Evolutionary conservation across 805 yeast species (phyloP), one percentile per base, ranked within the genome.

Genomic region (Saccharomycopsis guyanensis): DNA sequence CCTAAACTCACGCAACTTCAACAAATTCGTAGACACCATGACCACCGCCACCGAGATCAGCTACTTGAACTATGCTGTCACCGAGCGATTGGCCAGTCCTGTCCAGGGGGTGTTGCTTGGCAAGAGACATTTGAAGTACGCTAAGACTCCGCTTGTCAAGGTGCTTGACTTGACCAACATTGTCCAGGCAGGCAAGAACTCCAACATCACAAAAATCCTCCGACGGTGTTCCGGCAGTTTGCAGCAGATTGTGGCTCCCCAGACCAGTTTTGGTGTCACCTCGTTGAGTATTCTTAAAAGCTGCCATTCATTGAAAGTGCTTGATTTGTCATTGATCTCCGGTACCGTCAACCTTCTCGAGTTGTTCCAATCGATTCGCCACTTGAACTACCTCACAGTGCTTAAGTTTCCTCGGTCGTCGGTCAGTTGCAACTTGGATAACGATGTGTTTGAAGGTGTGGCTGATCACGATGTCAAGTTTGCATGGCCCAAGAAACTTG

Each of bases 401-500:
- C 66, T 93, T 38, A 80, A 89, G 16, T 89, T 91, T 55, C 97
- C 98, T 1, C 69, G 97, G 53, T 82, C 95, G 1, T 86, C 96
- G 0, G 75, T 89, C 7, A 71, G 75, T 23, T 83, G 95, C 42
- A 20, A 44, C 24, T 27, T 46, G 13, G 32, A 42, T 24, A 18
- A 23, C 10, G 46, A 34, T 2, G 13, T 59, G 72, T 57, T 52
- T 50, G 55, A 19, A 55, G 59, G 33, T 54, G 63, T 55, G 46
- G 59, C 60, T 35, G 62, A 71, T 49, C 73, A 71, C 36, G 63
- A 69, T 13, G 27, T 19, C 7, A 7, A 19, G 16, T 50, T 47
- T 39, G 65, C 71, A 24, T 91, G 98, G 98, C 97, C 98, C 1
- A 75, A 80, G 6, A 77, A 75, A 46, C 64, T 91, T 40, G 71